These are phyloP conservation scores for Prunus mume DNA, from an alignment of 306 rosid species.

Conservation along the genomic window DNA sequence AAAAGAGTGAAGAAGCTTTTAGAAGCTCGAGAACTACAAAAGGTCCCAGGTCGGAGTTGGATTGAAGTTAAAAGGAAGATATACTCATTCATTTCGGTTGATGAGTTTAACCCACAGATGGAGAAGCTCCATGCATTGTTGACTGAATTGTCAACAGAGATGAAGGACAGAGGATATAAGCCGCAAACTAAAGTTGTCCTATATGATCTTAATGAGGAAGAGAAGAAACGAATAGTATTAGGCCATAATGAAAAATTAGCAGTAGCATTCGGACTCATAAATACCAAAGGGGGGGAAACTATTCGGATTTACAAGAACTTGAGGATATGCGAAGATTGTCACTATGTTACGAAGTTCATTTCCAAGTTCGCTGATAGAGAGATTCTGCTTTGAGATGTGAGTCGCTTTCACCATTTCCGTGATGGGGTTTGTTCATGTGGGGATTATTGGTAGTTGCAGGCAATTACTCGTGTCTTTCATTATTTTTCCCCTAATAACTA, in stretches of 20 bases:
- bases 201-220: too few species aligned
- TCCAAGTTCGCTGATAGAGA: constrained; percentile 73
- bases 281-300: constrained; percentile 59
- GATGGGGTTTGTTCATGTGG: constrained; percentile 87
- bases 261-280: constrained; percentile 86
- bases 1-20: constrained; percentile 63
- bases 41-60: constrained; percentile 84
- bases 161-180: constrained; percentile 66
- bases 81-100: constrained; percentile 63
- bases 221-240: constrained; percentile 71
- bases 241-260: constrained; percentile 93
- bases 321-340: constrained; percentile 93
- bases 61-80: constrained; percentile 72
- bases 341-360: constrained; percentile 74
- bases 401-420: constrained; percentile 80
- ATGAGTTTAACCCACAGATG: constrained; percentile 62
- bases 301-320: constrained; percentile 80
- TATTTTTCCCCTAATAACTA: not conserved
- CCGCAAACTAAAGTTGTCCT: constrained; percentile 66
- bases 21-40: constrained; percentile 58
- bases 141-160: constrained; percentile 54
- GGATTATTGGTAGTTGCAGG: constrained; percentile 75
- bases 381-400: constrained; percentile 87
- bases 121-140: constrained; percentile 74
- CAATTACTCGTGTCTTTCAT: constrained; percentile 11